Evolutionary conservation across 306 rosid species (phyloP).

Genomic region (Cucumis melo): DNA sequence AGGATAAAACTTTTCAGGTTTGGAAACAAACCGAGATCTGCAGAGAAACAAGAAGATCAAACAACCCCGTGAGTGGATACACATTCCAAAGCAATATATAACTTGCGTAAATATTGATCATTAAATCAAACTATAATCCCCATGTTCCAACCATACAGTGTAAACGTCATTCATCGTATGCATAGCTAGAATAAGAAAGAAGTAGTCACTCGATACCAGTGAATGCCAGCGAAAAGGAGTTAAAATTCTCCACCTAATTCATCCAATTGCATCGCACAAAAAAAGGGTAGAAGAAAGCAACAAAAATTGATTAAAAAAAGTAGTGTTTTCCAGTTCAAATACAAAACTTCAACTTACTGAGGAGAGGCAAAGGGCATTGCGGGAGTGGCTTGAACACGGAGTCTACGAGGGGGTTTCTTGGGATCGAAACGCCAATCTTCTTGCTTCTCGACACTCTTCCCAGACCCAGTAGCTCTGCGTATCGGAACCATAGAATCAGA

Average conservation of each 20-base stretch:
- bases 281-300: not conserved
- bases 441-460: conserved; percentile 26
- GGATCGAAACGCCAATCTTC: conserved; percentile 55
- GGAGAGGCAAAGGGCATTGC: conserved; percentile 78
- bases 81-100: not conserved
- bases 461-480: conserved; percentile 34
- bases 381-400: conserved; percentile 50
- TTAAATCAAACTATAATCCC: not conserved
- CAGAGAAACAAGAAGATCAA: conserved; percentile 10
- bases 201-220: not conserved
- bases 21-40: conserved; percentile 42
- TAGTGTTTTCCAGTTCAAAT: not conserved
- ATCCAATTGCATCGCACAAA: not conserved
- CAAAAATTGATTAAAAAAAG: not conserved
- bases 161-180: not conserved
- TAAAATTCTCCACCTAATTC: not conserved
- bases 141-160: not conserved
- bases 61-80: not conserved
- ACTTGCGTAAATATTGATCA: not conserved
- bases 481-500: conserved; percentile 59
- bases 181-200: not conserved
- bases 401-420: conserved; percentile 38
- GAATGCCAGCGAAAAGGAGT: not conserved
- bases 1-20: conserved; percentile 52
- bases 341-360: conserved; percentile 24